Percentiles rank a stretch among this genome's conserved stretches.
Conservation (phyloP, 2,329 filamentous ascomycete genomes). For the Sarocladium strictum region DNA sequence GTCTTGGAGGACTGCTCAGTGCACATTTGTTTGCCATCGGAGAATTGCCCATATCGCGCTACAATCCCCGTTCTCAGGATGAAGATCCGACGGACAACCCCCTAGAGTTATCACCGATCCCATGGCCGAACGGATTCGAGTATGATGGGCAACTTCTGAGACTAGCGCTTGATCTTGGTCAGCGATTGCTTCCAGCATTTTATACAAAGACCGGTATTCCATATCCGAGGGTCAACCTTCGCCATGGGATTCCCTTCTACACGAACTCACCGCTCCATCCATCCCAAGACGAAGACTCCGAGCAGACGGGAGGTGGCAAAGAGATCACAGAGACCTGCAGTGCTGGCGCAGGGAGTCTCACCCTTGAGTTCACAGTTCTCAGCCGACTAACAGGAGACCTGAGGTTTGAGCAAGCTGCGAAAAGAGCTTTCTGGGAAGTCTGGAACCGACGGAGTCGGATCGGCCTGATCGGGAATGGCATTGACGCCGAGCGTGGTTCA, state of each 20-base stretch:
- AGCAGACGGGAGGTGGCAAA: constrained; percentile 32
- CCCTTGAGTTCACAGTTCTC: constrained; percentile 87
- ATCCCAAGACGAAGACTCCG: constrained; percentile 21
- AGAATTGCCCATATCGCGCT: constrained; percentile 79
- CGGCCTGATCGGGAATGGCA: constrained; percentile 82
- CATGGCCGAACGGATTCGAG: constrained; percentile 69
- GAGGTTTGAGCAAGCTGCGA: constrained; percentile 84
- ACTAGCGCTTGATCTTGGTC: constrained; percentile 79
- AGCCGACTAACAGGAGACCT: constrained; percentile 81
- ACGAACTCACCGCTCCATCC: constrained; percentile 71
- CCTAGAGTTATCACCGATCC: constrained; percentile 48
- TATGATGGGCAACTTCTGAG: constrained; percentile 89
- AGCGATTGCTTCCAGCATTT: constrained; percentile 84
- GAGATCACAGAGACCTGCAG: constrained; percentile 97
- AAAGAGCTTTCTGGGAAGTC: constrained; percentile 95
- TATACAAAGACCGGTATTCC: constrained; percentile 87
- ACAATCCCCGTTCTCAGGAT: constrained; percentile 41
- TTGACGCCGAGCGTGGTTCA: constrained; percentile 83
- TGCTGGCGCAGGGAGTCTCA: constrained; percentile 90
- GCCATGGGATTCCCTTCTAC: constrained; percentile 88
- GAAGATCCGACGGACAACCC: constrained; percentile 30
- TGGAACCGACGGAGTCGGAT: constrained; percentile 83
- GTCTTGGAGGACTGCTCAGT: constrained; percentile 83
- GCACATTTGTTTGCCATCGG: constrained; percentile 91
- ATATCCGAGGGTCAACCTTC: constrained; percentile 89